Evolutionary conservation across 371 early-diverging fungal genomes (phyloP).

Genomic region (Lichtheimia hyalospora): DNA sequence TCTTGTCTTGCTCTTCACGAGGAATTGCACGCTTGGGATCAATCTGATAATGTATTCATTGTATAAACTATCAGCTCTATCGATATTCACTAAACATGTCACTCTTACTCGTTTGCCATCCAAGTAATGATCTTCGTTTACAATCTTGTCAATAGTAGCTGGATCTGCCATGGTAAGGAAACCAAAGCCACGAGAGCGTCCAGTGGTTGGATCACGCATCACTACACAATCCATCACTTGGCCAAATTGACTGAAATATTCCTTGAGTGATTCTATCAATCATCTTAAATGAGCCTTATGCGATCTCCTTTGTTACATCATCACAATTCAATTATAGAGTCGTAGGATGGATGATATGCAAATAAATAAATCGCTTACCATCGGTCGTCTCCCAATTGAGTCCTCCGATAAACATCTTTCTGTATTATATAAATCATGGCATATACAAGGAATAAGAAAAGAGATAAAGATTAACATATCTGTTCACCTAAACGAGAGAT

Average conservation of each 20-base stretch:
- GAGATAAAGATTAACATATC: slow-evolving; percentile 20
- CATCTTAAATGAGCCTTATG: neutral
- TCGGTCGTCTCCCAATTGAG: slow-evolving; percentile 92
- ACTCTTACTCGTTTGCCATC: slow-evolving; percentile 81
- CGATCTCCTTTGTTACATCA: neutral
- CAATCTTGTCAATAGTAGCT: slow-evolving; percentile 66
- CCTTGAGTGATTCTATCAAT: slow-evolving; percentile 62
- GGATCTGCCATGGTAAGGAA: slow-evolving; percentile 83
- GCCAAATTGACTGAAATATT: slow-evolving; percentile 78
- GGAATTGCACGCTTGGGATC: slow-evolving; percentile 91
- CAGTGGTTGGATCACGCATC: slow-evolving; percentile 81
- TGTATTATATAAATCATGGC: slow-evolving; percentile 25
- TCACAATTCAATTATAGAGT: too few relatives aligned
- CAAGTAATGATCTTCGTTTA: slow-evolving; percentile 72
- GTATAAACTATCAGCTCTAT: neutral
- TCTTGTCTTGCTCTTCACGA: slow-evolving; percentile 73
- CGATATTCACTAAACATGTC: neutral
- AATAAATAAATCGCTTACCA: slow-evolving; percentile 49
- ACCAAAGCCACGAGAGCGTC: slow-evolving; percentile 88
- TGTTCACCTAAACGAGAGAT: slow-evolving; percentile 15
- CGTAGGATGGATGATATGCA: neutral
- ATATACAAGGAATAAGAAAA: slow-evolving; percentile 5
- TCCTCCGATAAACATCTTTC: slow-evolving; percentile 93
- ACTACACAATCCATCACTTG: slow-evolving; percentile 74
- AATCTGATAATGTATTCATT: slow-evolving; percentile 44